Conservation (phyloP, 2,329 filamentous ascomycete genomes). For the Fonsecaea nubica region DNA sequence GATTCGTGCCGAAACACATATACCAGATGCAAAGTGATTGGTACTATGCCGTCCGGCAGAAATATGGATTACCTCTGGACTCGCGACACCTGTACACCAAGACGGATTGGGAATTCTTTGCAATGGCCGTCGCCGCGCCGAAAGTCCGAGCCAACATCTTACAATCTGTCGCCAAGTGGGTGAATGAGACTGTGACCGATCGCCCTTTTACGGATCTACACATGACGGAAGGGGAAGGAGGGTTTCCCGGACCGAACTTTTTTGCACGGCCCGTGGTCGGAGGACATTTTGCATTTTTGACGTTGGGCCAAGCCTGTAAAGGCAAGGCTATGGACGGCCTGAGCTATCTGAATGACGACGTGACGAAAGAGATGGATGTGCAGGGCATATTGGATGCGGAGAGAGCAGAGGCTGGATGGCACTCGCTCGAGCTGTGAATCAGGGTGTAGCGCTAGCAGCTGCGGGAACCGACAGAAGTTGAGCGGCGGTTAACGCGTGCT, state of each 20-base stretch:
- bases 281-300: conserved; percentile 83
- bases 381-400: conserved; percentile 32
- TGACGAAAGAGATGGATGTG: conserved; percentile 37
- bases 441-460: neutral
- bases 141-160: conserved; percentile 73
- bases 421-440: conserved; percentile 9
- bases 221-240: conserved; percentile 74
- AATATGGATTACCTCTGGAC: conserved; percentile 82
- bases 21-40: conserved; percentile 81
- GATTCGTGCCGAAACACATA: conserved; percentile 75
- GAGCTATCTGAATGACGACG: conserved; percentile 52
- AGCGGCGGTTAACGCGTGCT: neutral
- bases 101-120: conserved; percentile 90
- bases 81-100: conserved; percentile 84
- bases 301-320: conserved; percentile 79
- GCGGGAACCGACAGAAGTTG: no score
- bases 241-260: conserved; percentile 76
- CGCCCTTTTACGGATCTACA: conserved; percentile 82
- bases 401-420: conserved; percentile 28
- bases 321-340: conserved; percentile 69
- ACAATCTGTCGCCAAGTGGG: conserved; percentile 75
- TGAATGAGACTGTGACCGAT: conserved; percentile 82
- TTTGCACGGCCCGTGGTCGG: conserved; percentile 84
- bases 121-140: conserved; percentile 74
- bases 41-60: conserved; percentile 80